Conservation (phyloP, 441 rosid species). For the Lepidium campestre region DNA sequence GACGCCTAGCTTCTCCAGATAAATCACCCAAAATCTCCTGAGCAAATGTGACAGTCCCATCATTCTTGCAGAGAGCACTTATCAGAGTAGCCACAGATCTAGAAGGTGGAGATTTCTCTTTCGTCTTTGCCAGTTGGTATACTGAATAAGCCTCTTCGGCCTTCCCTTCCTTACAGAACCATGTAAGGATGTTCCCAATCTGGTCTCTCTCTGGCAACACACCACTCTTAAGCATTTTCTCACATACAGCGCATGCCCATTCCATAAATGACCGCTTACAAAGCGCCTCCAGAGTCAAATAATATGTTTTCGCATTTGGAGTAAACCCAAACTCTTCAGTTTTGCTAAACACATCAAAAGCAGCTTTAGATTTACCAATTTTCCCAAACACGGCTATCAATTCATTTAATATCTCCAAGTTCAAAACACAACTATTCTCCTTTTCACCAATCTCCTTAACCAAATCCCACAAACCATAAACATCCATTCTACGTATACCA, state of each 20-base stretch:
- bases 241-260: conserved; percentile 56
- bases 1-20: conserved; percentile 40
- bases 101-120: conserved; percentile 39
- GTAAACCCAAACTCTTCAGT: conserved; percentile 51
- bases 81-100: conserved; percentile 45
- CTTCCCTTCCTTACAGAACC: conserved; percentile 63
- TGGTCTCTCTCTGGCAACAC: conserved; percentile 44
- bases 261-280: conserved; percentile 48
- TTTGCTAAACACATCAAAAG: conserved; percentile 63
- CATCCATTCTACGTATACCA: conserved; percentile 41
- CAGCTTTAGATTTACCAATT: conserved; percentile 69
- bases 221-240: conserved; percentile 57
- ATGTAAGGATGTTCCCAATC: conserved; percentile 58
- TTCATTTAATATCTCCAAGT: conserved; percentile 44
- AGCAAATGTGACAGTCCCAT: conserved; percentile 58
- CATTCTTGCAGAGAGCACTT: conserved; percentile 43
- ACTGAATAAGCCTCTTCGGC: conserved; percentile 50
- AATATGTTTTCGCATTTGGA: conserved; percentile 52
- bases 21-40: conserved; percentile 46
- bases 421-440: conserved; percentile 27
- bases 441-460: conserved; percentile 48
- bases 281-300: conserved; percentile 63
- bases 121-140: conserved; percentile 44
- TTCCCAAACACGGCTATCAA: conserved; percentile 55
- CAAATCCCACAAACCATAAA: conserved; percentile 67